Evolutionary conservation across 225 moss, liverwort and hornwort species (phyloP), one percentile per base, ranked within the genome.

Genomic region (Marchantia paleacea): DNA sequence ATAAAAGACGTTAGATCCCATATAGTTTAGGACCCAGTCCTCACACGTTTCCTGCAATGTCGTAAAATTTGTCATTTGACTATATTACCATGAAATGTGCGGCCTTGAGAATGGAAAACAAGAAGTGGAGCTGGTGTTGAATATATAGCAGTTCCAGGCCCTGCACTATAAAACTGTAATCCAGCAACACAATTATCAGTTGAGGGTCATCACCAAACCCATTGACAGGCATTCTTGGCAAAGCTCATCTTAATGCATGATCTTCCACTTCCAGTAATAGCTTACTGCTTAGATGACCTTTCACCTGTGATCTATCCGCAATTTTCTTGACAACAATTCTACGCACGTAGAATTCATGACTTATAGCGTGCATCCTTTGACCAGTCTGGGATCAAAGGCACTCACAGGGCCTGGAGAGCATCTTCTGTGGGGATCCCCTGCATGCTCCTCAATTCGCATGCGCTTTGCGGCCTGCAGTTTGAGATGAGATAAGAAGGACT

Each of bases 381-480:
- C 28, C 53, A 26, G 12, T 74, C 54, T 55, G 22, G 13, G 0
- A 54, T 53, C 24, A 12, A 39, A 50, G 53, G 15, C 47, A 87
- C 84, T 87, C 69, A 87, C 87, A 82, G 82, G 80, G 69, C 82
- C 82, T 57, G 84, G 84, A 52, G 87, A 87, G 77, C 73, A 82
- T 80, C 87, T 76, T 61, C 84, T 76, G 58, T 84, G 80, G 52
- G 73, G 84, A 60, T 87, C 87, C 75, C 84, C 84, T 54, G 82
- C 79, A 77, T 84, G 84, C 73, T 87, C 87, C 72, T 87, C 87
- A 80, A 87, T 77, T 31, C 87, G 84, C 87, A 87, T 84, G 68
- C 87, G 87, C 77, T 87, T 87, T 25, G 87, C 80, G 82, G 87
- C 84, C 87, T 87, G 81, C 57, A 20, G 22, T 7, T 26, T 14